These are phyloP conservation scores for Paralagenidium karlingii DNA, from an alignment of 352 stramenopile species.

Conservation along the genomic window DNA sequence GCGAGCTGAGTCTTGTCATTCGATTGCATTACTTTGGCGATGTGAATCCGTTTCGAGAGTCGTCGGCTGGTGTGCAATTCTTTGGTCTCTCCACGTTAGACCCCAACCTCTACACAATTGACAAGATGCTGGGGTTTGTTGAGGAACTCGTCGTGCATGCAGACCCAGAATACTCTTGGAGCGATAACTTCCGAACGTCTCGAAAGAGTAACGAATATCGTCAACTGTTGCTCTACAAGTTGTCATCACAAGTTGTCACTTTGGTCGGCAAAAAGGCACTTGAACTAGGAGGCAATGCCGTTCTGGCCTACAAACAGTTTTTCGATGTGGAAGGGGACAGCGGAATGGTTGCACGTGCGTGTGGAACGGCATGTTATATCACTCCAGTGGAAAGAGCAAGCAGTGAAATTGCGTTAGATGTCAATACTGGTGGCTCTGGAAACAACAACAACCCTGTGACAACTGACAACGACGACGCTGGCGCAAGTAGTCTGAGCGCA, in stretches of 20 bases:
- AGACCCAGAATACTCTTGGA: conserved; percentile 97
- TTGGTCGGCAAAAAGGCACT: conserved; percentile 93
- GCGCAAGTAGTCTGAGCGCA: too few relatives aligned
- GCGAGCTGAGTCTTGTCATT: conserved; percentile 91
- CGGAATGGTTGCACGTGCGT: conserved; percentile 92
- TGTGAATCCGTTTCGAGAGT: conserved; percentile 96
- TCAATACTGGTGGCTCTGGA: too few relatives aligned
- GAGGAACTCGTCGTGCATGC: conserved; percentile 96
- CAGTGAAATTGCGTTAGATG: too few relatives aligned
- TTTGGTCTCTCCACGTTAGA: conserved; percentile 94
- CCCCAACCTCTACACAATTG: conserved; percentile 74
- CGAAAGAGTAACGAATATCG: conserved; percentile 93
- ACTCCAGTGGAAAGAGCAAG: conserved; percentile 42
- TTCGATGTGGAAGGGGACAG: conserved; percentile 99
- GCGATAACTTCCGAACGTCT: conserved; percentile 88
- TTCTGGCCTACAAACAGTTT: conserved; percentile 96
- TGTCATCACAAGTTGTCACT: conserved; percentile 78
- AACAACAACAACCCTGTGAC: too few relatives aligned
- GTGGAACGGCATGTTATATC: conserved; percentile 88
- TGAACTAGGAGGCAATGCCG: conserved; percentile 95
- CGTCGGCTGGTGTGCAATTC: conserved; percentile 94
- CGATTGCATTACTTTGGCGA: conserved; percentile 96
- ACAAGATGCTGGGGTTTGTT: conserved; percentile 88
- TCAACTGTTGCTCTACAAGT: conserved; percentile 93
- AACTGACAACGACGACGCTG: too few relatives aligned